These are phyloP conservation scores for Aspergillus pseudoterreus DNA, from an alignment of 2,329 filamentous ascomycete genomes.

Conservation along the genomic window DNA sequence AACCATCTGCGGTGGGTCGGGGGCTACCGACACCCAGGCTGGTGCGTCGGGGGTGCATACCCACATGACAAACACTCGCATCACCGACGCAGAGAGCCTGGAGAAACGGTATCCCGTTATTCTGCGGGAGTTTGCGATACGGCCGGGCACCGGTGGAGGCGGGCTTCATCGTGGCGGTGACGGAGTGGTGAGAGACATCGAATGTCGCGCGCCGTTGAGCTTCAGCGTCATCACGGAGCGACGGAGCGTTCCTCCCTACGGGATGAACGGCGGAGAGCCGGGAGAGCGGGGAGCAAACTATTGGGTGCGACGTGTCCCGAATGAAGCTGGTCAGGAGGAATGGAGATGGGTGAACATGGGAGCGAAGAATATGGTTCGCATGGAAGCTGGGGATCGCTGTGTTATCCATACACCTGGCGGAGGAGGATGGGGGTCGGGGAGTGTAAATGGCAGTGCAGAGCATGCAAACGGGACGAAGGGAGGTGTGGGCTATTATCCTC, in stretches of 20 bases:
- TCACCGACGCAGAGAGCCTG: slow-evolving; percentile 79
- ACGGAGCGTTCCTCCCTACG: slow-evolving; percentile 73
- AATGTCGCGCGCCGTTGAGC: slow-evolving; percentile 76
- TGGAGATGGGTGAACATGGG: slow-evolving; percentile 55
- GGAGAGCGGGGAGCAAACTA: slow-evolving; percentile 66
- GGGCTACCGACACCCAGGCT: slow-evolving; percentile 71
- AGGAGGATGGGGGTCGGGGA: slow-evolving; percentile 38
- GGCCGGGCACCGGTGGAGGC: slow-evolving; percentile 60
- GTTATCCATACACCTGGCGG: slow-evolving; percentile 57
- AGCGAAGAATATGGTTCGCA: slow-evolving; percentile 60
- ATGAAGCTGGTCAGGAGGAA: slow-evolving; percentile 35
- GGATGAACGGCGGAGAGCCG: slow-evolving; percentile 76
- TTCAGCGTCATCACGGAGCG: slow-evolving; percentile 76
- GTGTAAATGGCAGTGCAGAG: slow-evolving; percentile 23
- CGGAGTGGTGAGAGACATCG: slow-evolving; percentile 76
- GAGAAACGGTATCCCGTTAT: slow-evolving; percentile 77
- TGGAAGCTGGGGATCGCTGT: slow-evolving; percentile 58
- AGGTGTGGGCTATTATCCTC: background rate
- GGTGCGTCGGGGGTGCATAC: slow-evolving; percentile 75
- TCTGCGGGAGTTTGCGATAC: slow-evolving; percentile 66
- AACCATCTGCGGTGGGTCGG: slow-evolving; percentile 77
- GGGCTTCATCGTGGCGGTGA: slow-evolving; percentile 70
- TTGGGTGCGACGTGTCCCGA: slow-evolving; percentile 15
- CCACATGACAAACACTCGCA: slow-evolving; percentile 86
- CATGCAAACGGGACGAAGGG: background rate